Percentiles rank a stretch among this genome's conserved stretches.
These are phyloP conservation scores for Colletotrichum costaricense DNA, from an alignment of 2,329 filamentous ascomycete genomes.

Conservation along the genomic window DNA sequence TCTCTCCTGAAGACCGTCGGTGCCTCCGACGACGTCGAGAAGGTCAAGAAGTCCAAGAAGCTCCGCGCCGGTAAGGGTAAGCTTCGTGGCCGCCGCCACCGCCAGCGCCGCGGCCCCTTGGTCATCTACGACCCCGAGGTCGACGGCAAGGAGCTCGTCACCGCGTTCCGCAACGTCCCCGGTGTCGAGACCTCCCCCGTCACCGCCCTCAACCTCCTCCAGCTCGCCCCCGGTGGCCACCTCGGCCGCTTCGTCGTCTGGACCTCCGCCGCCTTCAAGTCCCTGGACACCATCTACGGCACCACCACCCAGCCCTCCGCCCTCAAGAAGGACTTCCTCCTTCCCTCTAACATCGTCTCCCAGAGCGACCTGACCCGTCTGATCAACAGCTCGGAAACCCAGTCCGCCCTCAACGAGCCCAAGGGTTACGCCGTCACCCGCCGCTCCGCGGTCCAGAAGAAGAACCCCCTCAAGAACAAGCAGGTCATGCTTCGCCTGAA, in stretches of 20 bases:
- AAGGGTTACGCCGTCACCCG: slow-evolving; percentile 92
- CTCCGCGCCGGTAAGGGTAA: slow-evolving; percentile 99
- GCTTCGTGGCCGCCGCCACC: slow-evolving; percentile 94
- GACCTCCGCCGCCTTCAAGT: slow-evolving; percentile 96
- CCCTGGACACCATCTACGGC: slow-evolving; percentile 97
- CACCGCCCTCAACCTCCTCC: slow-evolving; percentile 96
- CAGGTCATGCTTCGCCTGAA: slow-evolving; percentile 98
- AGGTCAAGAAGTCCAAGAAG: slow-evolving; percentile 97
- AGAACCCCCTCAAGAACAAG: slow-evolving; percentile 99
- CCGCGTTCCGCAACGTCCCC: slow-evolving; percentile 98
- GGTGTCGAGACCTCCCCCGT: slow-evolving; percentile 97
- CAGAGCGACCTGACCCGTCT: slow-evolving; percentile 97
- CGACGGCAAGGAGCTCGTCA: slow-evolving; percentile 94
- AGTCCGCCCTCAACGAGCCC: slow-evolving; percentile 92
- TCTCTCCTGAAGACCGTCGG: slow-evolving; percentile 91
- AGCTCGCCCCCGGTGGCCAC: slow-evolving; percentile 98
- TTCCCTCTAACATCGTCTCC: slow-evolving; percentile 90
- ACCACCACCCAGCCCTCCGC: slow-evolving; percentile 88
- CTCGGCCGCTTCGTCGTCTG: slow-evolving; percentile 99
- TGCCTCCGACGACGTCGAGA: slow-evolving; percentile 89
- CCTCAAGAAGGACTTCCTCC: slow-evolving; percentile 99
- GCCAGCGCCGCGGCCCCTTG: slow-evolving; percentile 96
- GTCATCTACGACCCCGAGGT: slow-evolving; percentile 97
- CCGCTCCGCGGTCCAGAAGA: slow-evolving; percentile 95
- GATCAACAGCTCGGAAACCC: slow-evolving; percentile 99